Evolutionary conservation across 1,284 basidiomycete species (phyloP).

Genomic region (Entoloma clypeatum): DNA sequence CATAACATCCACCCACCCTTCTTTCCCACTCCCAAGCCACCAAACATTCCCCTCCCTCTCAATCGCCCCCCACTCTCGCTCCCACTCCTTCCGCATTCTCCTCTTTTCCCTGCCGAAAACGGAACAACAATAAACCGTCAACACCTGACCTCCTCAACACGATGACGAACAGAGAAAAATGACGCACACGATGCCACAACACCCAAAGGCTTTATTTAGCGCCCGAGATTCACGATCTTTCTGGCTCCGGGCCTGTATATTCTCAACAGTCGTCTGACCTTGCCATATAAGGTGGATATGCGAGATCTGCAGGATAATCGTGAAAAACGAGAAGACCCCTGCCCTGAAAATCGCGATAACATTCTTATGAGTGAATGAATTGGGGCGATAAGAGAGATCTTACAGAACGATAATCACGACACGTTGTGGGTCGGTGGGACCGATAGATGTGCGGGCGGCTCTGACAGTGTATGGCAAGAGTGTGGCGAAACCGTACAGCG

Average conservation of each 20-base stretch:
- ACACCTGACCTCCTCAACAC: no score
- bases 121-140: neutral
- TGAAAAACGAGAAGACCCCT: constrained; percentile 72
- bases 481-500: constrained; percentile 57
- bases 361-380: neutral
- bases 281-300: constrained; percentile 61
- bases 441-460: constrained; percentile 17
- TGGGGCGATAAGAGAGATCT: constrained; percentile 14
- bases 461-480: constrained; percentile 47
- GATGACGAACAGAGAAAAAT: neutral
- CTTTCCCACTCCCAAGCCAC: constrained; percentile 65
- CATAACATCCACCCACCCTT: constrained; percentile 78
- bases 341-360: constrained; percentile 33
- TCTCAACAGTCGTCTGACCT: constrained; percentile 81
- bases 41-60: constrained; percentile 78
- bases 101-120: constrained; percentile 41
- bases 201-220: constrained; percentile 43
- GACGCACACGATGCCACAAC: constrained; percentile 50
- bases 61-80: constrained; percentile 73
- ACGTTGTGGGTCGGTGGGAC: constrained; percentile 55
- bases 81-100: constrained; percentile 52
- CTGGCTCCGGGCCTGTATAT: constrained; percentile 51
- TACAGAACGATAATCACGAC: constrained; percentile 66
- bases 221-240: constrained; percentile 56
- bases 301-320: constrained; percentile 47